phyloP scores from a whole-genome alignment of 345 rosid genomes.

The Aegle marmelos region DNA sequence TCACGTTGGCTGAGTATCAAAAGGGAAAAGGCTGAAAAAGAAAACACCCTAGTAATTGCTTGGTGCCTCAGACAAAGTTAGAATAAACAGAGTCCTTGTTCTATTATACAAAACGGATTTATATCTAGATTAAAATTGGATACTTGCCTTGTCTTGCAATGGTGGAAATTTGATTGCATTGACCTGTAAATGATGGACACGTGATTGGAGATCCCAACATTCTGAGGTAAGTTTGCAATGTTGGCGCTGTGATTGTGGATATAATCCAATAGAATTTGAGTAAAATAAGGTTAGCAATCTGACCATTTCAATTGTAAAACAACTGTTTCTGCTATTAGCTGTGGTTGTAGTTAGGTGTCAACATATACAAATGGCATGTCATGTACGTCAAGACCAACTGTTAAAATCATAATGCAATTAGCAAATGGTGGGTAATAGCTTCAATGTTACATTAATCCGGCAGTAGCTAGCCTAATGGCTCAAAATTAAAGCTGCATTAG shows the following conservation, averaged over 20 bases:
- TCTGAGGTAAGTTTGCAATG: too few relatives aligned
- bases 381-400: not conserved
- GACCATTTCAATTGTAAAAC: conserved; percentile 35
- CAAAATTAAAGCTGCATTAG: not conserved
- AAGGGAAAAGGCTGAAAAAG: conserved; percentile 8
- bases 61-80: conserved; percentile 35
- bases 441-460: too few relatives aligned
- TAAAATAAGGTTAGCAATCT: conserved; percentile 40
- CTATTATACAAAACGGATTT: conserved; percentile 33
- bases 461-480: not conserved
- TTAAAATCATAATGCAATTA: not conserved
- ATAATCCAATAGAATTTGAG: conserved; percentile 23
- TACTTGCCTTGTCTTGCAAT: conserved; percentile 25
- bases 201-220: conserved; percentile 41
- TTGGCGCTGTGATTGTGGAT: not conserved
- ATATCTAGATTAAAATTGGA: conserved; percentile 30
- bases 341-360: not conserved
- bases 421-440: too few relatives aligned
- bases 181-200: conserved; percentile 30
- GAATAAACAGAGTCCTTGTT: conserved; percentile 36
- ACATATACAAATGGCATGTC: not conserved
- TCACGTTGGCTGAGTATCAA: conserved; percentile 23
- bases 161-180: conserved; percentile 16
- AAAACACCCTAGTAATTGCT: conserved; percentile 2
- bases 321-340: conserved; percentile 3